Conservation (phyloP, 345 rosid genomes). For the Salix koriyanagi region DNA sequence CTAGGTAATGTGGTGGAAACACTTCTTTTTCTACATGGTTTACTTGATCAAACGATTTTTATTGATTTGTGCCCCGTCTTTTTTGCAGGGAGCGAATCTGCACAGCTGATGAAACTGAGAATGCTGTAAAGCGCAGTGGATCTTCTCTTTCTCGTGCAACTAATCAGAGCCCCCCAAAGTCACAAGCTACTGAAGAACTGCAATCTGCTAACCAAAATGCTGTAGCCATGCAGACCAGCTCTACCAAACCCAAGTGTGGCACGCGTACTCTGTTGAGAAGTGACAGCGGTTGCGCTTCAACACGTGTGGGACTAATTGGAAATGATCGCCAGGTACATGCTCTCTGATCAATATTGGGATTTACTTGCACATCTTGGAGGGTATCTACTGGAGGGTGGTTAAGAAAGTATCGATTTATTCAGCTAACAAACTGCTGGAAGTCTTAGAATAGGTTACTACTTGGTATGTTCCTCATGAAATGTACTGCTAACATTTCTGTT, state of each 20-base stretch:
- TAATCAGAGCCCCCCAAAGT: conserved; percentile 13
- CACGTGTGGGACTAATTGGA: conserved; percentile 41
- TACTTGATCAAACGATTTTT: not conserved
- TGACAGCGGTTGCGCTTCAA: conserved; percentile 67
- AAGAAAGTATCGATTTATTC: not conserved
- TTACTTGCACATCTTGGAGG: not conserved
- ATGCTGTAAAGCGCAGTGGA: conserved; percentile 25
- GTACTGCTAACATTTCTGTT: not conserved
- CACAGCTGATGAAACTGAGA: conserved; percentile 38
- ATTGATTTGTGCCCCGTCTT: not conserved
- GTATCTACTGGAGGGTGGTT: not conserved
- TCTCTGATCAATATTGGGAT: conserved; percentile 1
- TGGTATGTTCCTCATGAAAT: not conserved
- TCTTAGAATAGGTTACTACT: not conserved
- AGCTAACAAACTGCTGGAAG: not conserved
- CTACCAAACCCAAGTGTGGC: conserved; percentile 35
- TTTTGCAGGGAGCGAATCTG: conserved; percentile 63
- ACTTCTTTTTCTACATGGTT: not conserved
- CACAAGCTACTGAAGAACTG: conserved; percentile 22
- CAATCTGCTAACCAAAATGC: conserved; percentile 38
- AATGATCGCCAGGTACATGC: conserved; percentile 33
- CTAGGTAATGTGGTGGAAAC: conserved; percentile 46
- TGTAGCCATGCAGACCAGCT: conserved; percentile 29
- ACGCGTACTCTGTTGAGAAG: conserved; percentile 54
- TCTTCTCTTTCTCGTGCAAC: conserved; percentile 43